A percentile compares a stretch with the other conserved stretches of the same genome.
Conservation (phyloP, 129 eudicot genomes). For the Tanacetum coccineum region DNA sequence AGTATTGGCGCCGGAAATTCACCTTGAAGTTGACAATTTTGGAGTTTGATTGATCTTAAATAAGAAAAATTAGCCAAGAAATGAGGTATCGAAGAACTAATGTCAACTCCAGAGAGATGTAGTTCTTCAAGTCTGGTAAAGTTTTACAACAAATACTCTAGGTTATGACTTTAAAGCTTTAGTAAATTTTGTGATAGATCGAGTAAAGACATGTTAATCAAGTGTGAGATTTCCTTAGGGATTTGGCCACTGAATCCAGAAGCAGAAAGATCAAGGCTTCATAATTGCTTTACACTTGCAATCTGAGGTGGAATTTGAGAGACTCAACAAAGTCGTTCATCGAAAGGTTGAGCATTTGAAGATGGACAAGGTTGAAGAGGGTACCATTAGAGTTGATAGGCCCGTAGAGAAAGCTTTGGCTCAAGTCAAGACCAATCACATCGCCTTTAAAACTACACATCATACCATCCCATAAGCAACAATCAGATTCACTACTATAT, state of each 20-base stretch:
- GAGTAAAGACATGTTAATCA: constrained; percentile 16
- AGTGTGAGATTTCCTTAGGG: constrained; percentile 25
- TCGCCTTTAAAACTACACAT: constrained; percentile 5
- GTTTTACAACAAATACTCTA: constrained; percentile 9
- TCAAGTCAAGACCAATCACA: constrained; percentile 31
- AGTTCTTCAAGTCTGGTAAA: constrained; percentile 28
- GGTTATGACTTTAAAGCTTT: not conserved
- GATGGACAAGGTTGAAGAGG: constrained; percentile 25
- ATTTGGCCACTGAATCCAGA: constrained; percentile 27
- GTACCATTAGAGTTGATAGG: constrained; percentile 15
- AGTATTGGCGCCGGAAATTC: constrained; percentile 26
- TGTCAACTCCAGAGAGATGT: constrained; percentile 17
- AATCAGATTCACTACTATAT: constrained; percentile 5
- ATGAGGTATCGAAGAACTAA: constrained; percentile 22
- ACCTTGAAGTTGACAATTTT: constrained; percentile 2
- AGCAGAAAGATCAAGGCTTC: constrained; percentile 17
- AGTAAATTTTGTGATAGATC: constrained; percentile 21
- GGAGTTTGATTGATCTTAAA: not conserved
- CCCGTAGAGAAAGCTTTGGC: constrained; percentile 18
- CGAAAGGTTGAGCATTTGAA: constrained; percentile 24
- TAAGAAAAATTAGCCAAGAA: constrained; percentile 26
- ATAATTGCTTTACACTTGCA: not conserved
- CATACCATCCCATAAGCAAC: constrained; percentile 25
- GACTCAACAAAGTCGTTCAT: constrained; percentile 21
- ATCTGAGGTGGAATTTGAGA: constrained; percentile 24